Conservation (phyloP, 306 rosid genomes). For the Mimosa bimucronata region DNA sequence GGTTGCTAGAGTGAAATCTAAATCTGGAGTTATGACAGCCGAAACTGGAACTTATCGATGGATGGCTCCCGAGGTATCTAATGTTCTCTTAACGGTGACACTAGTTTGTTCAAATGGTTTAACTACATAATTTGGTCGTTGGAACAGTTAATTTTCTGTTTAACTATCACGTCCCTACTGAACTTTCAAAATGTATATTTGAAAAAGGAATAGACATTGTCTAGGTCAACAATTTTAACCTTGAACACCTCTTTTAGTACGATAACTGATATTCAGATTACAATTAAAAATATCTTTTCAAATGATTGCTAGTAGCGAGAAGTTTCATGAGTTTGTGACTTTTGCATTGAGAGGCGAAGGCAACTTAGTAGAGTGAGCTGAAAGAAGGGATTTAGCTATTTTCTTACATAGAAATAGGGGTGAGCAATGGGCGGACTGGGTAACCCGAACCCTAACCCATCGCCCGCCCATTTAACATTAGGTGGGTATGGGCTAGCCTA, state of each 20-base stretch:
- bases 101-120: conserved; percentile 36
- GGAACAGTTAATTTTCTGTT: neutral
- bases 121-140: conserved; percentile 27
- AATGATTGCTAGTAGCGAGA: neutral
- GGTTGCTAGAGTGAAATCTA: conserved; percentile 93
- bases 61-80: conserved; percentile 98
- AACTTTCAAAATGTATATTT: neutral
- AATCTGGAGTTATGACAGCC: conserved; percentile 98
- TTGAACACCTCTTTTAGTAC: neutral
- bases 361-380: neutral
- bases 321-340: neutral
- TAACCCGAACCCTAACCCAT: too few relatives aligned
- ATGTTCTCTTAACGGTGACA: conserved; percentile 1
- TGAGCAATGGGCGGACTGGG: too few relatives aligned
- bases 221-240: neutral
- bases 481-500: too few relatives aligned
- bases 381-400: neutral
- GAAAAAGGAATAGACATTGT: neutral
- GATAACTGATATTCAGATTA: neutral
- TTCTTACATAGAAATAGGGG: too few relatives aligned
- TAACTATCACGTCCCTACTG: conserved; percentile 10
- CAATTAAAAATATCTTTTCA: neutral
- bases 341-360: neutral
- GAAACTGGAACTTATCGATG: conserved; percentile 99
- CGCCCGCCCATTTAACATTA: too few relatives aligned